Conservation (phyloP, 108 stramenopile species). For the Nitzschia sp. region DNA sequence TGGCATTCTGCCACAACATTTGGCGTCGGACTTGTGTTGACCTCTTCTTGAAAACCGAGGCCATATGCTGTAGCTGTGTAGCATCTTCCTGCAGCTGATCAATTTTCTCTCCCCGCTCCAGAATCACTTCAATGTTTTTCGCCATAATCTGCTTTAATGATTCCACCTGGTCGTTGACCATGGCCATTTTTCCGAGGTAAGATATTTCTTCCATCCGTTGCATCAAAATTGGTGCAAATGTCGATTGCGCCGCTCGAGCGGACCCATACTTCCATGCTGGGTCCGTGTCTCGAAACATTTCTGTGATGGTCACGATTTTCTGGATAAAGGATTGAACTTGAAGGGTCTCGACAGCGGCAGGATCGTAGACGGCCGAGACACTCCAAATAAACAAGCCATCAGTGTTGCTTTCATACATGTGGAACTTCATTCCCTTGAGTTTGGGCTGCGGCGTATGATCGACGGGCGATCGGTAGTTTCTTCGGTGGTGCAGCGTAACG, state of each 20-base stretch:
- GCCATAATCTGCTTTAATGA: slow-evolving; percentile 59
- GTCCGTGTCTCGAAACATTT: slow-evolving; percentile 41
- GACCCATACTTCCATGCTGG: slow-evolving; percentile 48
- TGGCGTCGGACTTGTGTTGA: slow-evolving; percentile 47
- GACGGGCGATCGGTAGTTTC: neutral
- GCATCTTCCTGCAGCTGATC: slow-evolving; percentile 47
- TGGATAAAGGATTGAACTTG: slow-evolving; percentile 57
- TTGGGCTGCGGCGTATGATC: neutral
- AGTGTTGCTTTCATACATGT: slow-evolving; percentile 34
- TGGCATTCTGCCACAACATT: slow-evolving; percentile 72
- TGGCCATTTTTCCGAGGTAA: slow-evolving; percentile 42
- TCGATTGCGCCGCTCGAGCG: slow-evolving; percentile 44
- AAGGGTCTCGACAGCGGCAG: slow-evolving; percentile 24
- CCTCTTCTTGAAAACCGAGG: slow-evolving; percentile 60
- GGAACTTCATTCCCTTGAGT: slow-evolving; percentile 65
- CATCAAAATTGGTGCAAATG: slow-evolving; percentile 65
- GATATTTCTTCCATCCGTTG: slow-evolving; percentile 71
- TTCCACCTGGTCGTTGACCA: slow-evolving; percentile 50
- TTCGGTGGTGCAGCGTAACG: slow-evolving; percentile 10
- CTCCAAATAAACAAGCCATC: slow-evolving; percentile 42
- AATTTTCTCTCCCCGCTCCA: slow-evolving; percentile 57
- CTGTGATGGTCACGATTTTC: slow-evolving; percentile 63
- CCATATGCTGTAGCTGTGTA: slow-evolving; percentile 44
- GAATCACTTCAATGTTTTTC: slow-evolving; percentile 53
- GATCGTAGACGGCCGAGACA: slow-evolving; percentile 59